These are phyloP conservation scores for Ophidiomyces ophidiicola DNA, from an alignment of 2,329 filamentous ascomycete species.

Conservation along the genomic window DNA sequence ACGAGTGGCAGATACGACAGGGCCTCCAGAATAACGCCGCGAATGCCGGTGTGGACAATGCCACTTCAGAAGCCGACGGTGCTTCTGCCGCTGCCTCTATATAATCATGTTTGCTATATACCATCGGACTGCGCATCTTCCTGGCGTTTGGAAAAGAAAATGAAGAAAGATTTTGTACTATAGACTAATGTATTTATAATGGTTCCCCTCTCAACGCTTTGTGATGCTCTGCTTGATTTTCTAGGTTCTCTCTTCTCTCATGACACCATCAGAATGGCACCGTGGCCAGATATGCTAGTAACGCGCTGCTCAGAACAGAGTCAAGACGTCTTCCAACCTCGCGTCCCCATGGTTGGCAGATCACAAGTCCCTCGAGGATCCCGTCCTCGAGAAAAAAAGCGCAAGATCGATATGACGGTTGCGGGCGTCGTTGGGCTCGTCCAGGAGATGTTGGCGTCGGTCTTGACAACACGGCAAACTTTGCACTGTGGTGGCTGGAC, in stretches of 20 bases:
- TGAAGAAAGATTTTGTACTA: conserved; percentile 6
- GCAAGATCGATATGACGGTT: conserved; percentile 34
- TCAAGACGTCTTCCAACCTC: conserved; percentile 37
- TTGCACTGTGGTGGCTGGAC: conserved; percentile 18
- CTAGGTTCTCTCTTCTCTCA: too few species aligned
- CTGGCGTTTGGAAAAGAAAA: too few species aligned
- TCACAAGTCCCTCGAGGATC: conserved; percentile 35
- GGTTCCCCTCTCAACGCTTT: conserved; percentile 15
- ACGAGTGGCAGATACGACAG: conserved; percentile 64
- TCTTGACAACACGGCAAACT: conserved; percentile 9
- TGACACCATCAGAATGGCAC: too few species aligned
- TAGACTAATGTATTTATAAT: conserved; percentile 14
- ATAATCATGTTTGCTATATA: too few species aligned
- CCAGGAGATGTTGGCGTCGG: not conserved
- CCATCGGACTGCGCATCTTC: too few species aligned
- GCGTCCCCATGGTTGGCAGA: conserved; percentile 37
- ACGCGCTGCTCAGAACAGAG: conserved; percentile 44
- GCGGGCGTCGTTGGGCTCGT: not conserved
- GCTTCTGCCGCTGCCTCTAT: too few species aligned
- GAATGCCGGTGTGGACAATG: not conserved
- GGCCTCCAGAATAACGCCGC: conserved; percentile 45
- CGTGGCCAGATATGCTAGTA: too few species aligned
- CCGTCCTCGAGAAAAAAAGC: conserved; percentile 27
- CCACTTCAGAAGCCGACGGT: too few species aligned
- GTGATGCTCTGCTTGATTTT: conserved; percentile 7